These are phyloP conservation scores for Phalaenopsis equestris DNA, from an alignment of 106 monocot species.

Conservation along the genomic window DNA sequence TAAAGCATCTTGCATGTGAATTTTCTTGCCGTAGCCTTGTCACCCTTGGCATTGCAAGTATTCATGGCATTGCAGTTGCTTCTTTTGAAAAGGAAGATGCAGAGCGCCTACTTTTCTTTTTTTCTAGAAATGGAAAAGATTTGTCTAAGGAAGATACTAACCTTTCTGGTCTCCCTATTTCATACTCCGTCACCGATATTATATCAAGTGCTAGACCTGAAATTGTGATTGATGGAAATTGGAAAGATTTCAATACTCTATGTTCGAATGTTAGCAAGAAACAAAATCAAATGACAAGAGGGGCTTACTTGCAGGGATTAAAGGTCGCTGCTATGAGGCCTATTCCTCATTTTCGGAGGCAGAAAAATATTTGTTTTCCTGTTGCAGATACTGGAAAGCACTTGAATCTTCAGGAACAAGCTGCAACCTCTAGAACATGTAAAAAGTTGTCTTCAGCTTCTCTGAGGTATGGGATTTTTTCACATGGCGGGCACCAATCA, in stretches of 20 bases:
- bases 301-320: slow-evolving; percentile 15
- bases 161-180: slow-evolving; percentile 16
- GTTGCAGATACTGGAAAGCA: background rate
- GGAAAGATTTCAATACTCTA: slow-evolving; percentile 4
- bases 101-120: slow-evolving; percentile 56
- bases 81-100: slow-evolving; percentile 74
- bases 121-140: slow-evolving; percentile 23
- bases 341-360: slow-evolving; percentile 30
- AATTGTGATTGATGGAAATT: slow-evolving; percentile 15
- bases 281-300: slow-evolving; percentile 11
- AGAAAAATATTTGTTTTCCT: background rate
- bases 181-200: slow-evolving; percentile 12
- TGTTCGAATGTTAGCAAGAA: slow-evolving; percentile 12
- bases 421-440: slow-evolving; percentile 27
- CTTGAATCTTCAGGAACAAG: slow-evolving; percentile 7
- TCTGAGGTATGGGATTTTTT: background rate
- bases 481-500: slow-evolving; percentile 24
- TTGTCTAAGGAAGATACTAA: slow-evolving; percentile 1
- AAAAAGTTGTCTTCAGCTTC: background rate
- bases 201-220: background rate
- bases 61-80: slow-evolving; percentile 60
- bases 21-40: slow-evolving; percentile 49
- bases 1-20: slow-evolving; percentile 56
- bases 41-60: slow-evolving; percentile 54
- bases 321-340: slow-evolving; percentile 47